Conservation (phyloP, 169 alveolate genomes). For the Plasmodium gaboni region DNA sequence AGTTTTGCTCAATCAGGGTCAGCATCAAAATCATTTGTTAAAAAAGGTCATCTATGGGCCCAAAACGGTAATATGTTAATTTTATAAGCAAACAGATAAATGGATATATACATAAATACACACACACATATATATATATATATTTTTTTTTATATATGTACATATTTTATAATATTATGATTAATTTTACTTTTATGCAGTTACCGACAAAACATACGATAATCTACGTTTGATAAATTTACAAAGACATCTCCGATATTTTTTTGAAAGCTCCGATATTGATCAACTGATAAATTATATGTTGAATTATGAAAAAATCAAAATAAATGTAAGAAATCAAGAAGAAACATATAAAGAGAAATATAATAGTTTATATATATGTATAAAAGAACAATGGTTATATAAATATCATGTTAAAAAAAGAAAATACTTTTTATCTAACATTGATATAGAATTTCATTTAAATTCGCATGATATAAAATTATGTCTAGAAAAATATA, state of each 20-base stretch:
- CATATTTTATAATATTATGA: neutral
- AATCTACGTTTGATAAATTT: conserved; percentile 24
- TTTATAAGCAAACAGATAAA: neutral
- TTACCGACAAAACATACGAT: conserved; percentile 13
- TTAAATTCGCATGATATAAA: conserved; percentile 41
- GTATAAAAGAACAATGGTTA: conserved; percentile 62
- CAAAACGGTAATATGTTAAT: neutral
- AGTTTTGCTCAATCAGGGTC: conserved; percentile 14
- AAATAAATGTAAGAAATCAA: conserved; percentile 10
- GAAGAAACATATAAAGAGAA: neutral
- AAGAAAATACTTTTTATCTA: conserved; percentile 19
- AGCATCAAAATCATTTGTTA: conserved; percentile 28
- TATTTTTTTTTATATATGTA: too few species aligned
- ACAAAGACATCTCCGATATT: conserved; percentile 32
- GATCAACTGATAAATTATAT: conserved; percentile 18
- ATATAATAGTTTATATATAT: conserved; percentile 19
- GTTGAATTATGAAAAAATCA: conserved; percentile 48
- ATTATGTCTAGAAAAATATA: conserved; percentile 11
- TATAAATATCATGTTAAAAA: conserved; percentile 26
- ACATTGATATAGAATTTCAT: conserved; percentile 24
- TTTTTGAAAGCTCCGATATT: conserved; percentile 34
- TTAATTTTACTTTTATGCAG: conserved; percentile 1
- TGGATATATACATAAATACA: neutral
- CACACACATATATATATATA: neutral
- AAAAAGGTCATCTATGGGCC: conserved; percentile 50